Base-by-base conservation (phyloP, 2,329 filamentous ascomycete species). In the Periglandula ipomoeae region DNA sequence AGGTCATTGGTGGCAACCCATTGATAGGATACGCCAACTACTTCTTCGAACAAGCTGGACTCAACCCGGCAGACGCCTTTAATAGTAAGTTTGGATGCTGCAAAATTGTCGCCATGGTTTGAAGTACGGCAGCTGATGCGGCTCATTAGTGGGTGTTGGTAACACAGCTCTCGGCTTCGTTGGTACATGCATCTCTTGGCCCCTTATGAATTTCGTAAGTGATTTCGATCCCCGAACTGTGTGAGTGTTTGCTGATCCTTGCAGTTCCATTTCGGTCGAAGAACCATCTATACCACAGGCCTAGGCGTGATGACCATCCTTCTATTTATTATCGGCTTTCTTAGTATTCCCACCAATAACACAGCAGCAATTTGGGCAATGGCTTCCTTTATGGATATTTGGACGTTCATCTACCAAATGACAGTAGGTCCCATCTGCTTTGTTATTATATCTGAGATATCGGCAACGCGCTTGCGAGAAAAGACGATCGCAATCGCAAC, bases 1-100 rank as follows among this genome's bases (percentile, higher is more conserved):
- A 85, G 57, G 81, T 82, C 19, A 66, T 84, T 2, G 78, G 75
- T 46, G 81, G 82, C 22, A 79, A 81, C 53, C 79, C 81, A 13
- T 75, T 85, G 53, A 79, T 81, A 43, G 77, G 78, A 49, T 85
- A 82, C 53, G 80, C 77, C 1, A 83, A 56, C 34, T 67, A 64
- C 50, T 67, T 66, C 43, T 66, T 66, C 37, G 59, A 62, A 42
- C 63, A 64, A 42, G 62, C 63, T 11, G 64, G 64, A 4, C 49
- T 57, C n/a, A 49, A 47, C 20, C 51, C 55, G n/a, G 48, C 50
- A 3, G 53, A 59, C 17, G 50, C 57, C 1, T 59, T 59, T 22
- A 48, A 44, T 19, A 59, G 55, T 57, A 27, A 48, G 54, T 42
- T 11, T 19, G 9, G 30, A 32, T 10, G 30, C 10, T 32, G 10